phyloP scores from a whole-genome alignment of 805 yeast genomes.

The Lachancea mirantina region DNA sequence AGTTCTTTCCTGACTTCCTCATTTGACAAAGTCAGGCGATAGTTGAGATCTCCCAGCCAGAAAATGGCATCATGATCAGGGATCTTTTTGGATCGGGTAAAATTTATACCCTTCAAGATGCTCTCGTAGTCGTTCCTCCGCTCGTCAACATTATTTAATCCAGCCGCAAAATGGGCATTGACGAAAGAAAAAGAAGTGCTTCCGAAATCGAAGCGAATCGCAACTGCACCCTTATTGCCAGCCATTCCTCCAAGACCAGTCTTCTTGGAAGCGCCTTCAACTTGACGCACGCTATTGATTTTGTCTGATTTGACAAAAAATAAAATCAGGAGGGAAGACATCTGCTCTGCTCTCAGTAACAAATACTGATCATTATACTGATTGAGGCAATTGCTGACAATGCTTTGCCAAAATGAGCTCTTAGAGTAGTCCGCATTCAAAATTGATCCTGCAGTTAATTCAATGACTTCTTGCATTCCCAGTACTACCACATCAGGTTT shows the following conservation, averaged over 20 bases:
- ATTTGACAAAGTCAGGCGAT: conserved; percentile 64
- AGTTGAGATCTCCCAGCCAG: conserved; percentile 94
- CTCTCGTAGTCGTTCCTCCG: conserved; percentile 78
- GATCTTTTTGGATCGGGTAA: conserved; percentile 68
- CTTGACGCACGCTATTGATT: conserved; percentile 57
- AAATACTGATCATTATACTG: conserved; percentile 46
- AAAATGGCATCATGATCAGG: conserved; percentile 79
- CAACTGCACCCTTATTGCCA: conserved; percentile 95
- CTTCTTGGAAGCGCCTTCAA: conserved; percentile 90
- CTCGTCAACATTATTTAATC: conserved; percentile 71
- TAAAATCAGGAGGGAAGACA: conserved; percentile 60
- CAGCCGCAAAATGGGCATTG: conserved; percentile 93
- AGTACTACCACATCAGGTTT: conserved; percentile 78
- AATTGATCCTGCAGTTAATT: conserved; percentile 85
- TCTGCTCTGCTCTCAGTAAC: conserved; percentile 66
- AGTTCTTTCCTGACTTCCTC: conserved; percentile 64
- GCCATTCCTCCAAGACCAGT: conserved; percentile 96
- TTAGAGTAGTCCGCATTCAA: conserved; percentile 77
- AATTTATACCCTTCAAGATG: conserved; percentile 66
- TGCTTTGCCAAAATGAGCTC: conserved; percentile 70
- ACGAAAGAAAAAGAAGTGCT: conserved; percentile 74
- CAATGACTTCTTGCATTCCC: conserved; percentile 92
- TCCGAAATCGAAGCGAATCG: conserved; percentile 79
- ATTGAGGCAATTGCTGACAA: conserved; percentile 58
- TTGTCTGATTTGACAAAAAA: conserved; percentile 51